These are phyloP conservation scores for Phytopythium sindhum DNA, from an alignment of 352 stramenopile genomes.

Conservation along the genomic window DNA sequence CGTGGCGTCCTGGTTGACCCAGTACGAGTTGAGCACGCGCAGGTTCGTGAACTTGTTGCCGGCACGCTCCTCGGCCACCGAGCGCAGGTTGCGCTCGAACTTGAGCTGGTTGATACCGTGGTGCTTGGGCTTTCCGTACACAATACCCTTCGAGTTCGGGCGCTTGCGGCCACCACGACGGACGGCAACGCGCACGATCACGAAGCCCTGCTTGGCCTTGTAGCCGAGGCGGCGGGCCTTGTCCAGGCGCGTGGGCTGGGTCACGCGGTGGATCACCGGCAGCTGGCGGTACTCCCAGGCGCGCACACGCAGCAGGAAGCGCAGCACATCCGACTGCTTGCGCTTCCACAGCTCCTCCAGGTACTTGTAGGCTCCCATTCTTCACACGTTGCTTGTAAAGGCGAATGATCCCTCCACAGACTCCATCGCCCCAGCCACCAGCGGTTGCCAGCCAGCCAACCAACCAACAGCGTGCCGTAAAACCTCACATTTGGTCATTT, in stretches of 20 bases:
- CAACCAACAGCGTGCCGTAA: neutral
- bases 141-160: conserved; percentile 99
- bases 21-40: conserved; percentile 99
- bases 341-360: conserved; percentile 99
- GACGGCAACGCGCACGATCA: conserved; percentile 97
- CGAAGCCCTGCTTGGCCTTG: conserved; percentile 99
- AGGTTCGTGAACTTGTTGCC: conserved; percentile 98
- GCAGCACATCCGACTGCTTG: conserved; percentile 99
- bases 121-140: conserved; percentile 99
- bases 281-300: conserved; percentile 99
- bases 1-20: conserved; percentile 99
- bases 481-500: neutral
- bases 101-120: conserved; percentile 99
- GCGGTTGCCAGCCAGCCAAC: conserved; percentile 3
- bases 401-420: conserved; percentile 18
- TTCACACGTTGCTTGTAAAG: conserved; percentile 52
- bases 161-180: conserved; percentile 98
- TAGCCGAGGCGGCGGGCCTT: conserved; percentile 99
- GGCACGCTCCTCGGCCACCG: conserved; percentile 97
- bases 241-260: conserved; percentile 95
- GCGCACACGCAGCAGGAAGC: conserved; percentile 98
- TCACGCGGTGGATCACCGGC: conserved; percentile 95
- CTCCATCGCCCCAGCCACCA: neutral
- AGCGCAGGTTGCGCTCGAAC: conserved; percentile 97
- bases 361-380: conserved; percentile 99